phyloP scores from a whole-genome alignment of 2,329 filamentous ascomycete genomes.

The Zasmidium citrigriseum region DNA sequence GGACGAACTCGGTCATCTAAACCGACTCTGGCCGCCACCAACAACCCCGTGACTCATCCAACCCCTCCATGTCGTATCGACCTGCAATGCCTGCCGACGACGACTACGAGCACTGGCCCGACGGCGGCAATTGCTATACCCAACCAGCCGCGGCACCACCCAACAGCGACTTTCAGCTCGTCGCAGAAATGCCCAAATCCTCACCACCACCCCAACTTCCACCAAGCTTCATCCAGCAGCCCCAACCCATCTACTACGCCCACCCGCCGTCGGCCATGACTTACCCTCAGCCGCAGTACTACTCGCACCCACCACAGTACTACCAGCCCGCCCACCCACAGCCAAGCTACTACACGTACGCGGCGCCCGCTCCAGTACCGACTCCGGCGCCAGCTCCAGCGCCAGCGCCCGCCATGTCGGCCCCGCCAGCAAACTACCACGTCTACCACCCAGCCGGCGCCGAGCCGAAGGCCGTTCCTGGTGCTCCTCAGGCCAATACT shows the following conservation, averaged over 20 bases:
- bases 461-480: conserved; percentile 4
- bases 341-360: conserved; percentile 24
- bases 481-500: conserved; percentile 18
- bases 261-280: conserved; percentile 9
- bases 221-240: conserved; percentile 14
- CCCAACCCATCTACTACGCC: conserved; percentile 23
- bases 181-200: conserved; percentile 13
- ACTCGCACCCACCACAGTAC: conserved; percentile 18
- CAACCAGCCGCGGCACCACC: conserved; percentile 14
- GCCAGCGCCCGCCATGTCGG: conserved; percentile 4
- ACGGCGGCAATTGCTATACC: conserved; percentile 23
- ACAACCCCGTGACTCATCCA: neutral
- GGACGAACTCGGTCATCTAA: neutral
- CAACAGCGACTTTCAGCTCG: conserved; percentile 30
- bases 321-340: conserved; percentile 7
- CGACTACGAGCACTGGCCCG: conserved; percentile 35
- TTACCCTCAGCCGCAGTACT: conserved; percentile 22
- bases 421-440: conserved; percentile 16
- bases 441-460: conserved; percentile 19
- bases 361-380: conserved; percentile 14
- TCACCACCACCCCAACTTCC: conserved; percentile 13
- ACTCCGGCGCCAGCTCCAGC: conserved; percentile 8
- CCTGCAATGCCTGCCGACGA: conserved; percentile 14
- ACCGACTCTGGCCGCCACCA: neutral
- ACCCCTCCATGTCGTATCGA: neutral